These are phyloP conservation scores for Penicillium crystallinum DNA, from an alignment of 495 filamentous ascomycete genomes.

Conservation along the genomic window DNA sequence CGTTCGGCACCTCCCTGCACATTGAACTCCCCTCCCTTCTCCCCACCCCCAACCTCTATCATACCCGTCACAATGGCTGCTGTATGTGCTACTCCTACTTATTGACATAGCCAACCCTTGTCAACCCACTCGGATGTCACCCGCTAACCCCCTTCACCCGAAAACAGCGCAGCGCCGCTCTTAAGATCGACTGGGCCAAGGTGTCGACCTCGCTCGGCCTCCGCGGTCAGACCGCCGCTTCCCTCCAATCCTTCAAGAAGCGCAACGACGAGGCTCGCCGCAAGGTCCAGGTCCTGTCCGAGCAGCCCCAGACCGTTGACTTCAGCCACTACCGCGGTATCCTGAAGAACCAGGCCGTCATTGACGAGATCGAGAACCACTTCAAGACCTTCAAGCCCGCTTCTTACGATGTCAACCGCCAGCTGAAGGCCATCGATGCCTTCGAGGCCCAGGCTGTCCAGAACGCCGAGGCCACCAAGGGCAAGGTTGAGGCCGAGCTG, in stretches of 20 bases:
- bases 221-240: conserved; percentile 83
- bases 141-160: conserved; percentile 28
- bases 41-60: conserved; percentile 35
- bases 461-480: conserved; percentile 94
- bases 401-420: conserved; percentile 82
- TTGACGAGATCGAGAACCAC: conserved; percentile 95
- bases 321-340: conserved; percentile 85
- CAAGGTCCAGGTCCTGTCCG: conserved; percentile 71
- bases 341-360: conserved; percentile 89
- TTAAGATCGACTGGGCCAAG: conserved; percentile 98
- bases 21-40: conserved; percentile 35
- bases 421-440: conserved; percentile 94
- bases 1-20: conserved; percentile 39
- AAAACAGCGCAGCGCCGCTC: conserved; percentile 87
- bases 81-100: conserved; percentile 56
- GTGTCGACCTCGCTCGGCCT: conserved; percentile 88
- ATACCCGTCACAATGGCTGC: conserved; percentile 70
- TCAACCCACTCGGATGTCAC: conserved; percentile 8
- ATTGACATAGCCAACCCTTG: conserved; percentile 5
- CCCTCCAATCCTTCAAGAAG: conserved; percentile 96
- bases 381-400: conserved; percentile 84
- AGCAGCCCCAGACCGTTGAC: conserved; percentile 79
- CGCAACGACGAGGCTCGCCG: conserved; percentile 98
- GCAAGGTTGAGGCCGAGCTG: conserved; percentile 88
- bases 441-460: conserved; percentile 96